Conservation (phyloP, 129 eudicot genomes). For the Glebionis coronaria region DNA sequence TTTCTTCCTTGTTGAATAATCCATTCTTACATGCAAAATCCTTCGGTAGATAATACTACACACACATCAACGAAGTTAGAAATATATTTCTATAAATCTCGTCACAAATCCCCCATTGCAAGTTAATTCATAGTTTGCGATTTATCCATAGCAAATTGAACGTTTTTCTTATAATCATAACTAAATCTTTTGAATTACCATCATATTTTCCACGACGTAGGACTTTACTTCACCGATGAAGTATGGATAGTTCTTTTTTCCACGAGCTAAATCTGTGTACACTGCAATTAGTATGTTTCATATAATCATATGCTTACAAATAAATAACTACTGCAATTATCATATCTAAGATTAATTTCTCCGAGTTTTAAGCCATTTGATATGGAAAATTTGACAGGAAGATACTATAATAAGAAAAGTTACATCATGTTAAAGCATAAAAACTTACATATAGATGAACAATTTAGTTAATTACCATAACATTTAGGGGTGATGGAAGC, state of each 20-base stretch:
- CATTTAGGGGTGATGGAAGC: neutral
- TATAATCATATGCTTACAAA: too few species aligned
- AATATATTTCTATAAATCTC: neutral
- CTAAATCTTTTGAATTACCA: too few species aligned
- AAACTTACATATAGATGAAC: too few species aligned
- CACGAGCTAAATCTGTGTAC: neutral
- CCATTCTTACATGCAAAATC: conserved; percentile 15
- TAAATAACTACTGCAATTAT: too few species aligned
- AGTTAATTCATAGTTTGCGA: neutral
- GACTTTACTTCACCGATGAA: neutral
- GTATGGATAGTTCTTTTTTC: neutral
- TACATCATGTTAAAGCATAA: too few species aligned
- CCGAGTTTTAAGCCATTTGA: neutral
- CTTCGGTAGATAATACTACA: conserved; percentile 18
- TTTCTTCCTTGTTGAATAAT: neutral
- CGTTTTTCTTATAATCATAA: neutral
- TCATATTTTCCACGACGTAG: neutral
- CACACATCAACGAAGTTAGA: too few species aligned
- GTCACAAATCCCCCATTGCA: neutral
- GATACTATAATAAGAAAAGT: conserved; percentile 2
- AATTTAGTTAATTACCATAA: neutral
- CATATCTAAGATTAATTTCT: conserved; percentile 10
- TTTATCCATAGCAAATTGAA: neutral
- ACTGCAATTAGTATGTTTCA: neutral
- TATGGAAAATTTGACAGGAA: conserved; percentile 9